These are phyloP conservation scores for Hyaloraphidium curvatum DNA, from an alignment of 192 early-diverging fungal species.

Conservation along the genomic window DNA sequence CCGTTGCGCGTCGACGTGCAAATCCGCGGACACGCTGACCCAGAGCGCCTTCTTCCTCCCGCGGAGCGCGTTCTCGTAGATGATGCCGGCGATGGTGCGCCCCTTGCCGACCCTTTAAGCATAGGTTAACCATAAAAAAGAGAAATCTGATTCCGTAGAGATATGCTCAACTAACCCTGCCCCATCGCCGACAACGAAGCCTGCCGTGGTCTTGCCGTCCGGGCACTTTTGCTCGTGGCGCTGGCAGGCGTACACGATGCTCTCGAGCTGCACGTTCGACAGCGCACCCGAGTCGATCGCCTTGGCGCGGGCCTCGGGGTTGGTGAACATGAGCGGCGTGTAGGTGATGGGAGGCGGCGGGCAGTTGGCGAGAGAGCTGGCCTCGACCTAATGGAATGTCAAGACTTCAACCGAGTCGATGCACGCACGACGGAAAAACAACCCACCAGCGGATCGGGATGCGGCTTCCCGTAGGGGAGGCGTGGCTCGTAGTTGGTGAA, in stretches of 20 bases:
- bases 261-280: not conserved
- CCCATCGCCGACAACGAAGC: constrained; percentile 1
- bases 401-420: not conserved
- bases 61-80: too few relatives aligned
- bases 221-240: not conserved
- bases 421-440: not conserved
- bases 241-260: not conserved
- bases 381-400: not conserved
- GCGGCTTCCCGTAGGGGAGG: not conserved
- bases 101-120: not conserved
- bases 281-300: not conserved
- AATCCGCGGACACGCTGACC: not conserved
- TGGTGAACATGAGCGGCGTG: not conserved
- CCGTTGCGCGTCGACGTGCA: not conserved
- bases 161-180: not conserved
- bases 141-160: not conserved
- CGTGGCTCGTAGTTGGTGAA: not conserved
- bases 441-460: constrained; percentile 1
- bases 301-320: not conserved
- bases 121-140: not conserved
- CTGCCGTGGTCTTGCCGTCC: not conserved
- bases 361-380: not conserved
- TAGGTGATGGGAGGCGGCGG: not conserved
- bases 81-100: not conserved
- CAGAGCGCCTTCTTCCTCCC: not conserved